phyloP scores from a whole-genome alignment of 495 filamentous ascomycete genomes.

The Tuber brumale region DNA sequence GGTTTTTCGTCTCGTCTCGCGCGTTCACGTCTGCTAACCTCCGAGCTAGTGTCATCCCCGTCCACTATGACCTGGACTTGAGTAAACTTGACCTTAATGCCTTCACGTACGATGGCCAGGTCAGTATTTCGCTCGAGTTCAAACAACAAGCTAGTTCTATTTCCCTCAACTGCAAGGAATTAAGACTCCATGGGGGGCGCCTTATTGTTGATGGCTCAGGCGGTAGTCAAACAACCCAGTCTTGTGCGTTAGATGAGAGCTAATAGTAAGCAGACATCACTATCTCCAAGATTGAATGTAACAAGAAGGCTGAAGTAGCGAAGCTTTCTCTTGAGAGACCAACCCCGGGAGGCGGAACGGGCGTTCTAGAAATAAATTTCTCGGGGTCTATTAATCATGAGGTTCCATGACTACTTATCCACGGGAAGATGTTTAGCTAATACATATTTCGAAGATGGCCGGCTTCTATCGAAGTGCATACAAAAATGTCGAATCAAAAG shows the following conservation, averaged over 20 bases:
- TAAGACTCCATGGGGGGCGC: conserved; percentile 26
- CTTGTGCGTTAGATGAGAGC: conserved; percentile 48
- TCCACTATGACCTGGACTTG: conserved; percentile 77
- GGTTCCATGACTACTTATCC: background rate
- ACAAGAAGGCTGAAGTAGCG: conserved; percentile 71
- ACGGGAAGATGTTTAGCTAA: background rate
- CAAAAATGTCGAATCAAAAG: conserved; percentile 63
- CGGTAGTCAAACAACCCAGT: conserved; percentile 11
- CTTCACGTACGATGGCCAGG: conserved; percentile 77
- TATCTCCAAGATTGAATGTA: conserved; percentile 63
- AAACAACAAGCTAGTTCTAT: conserved; percentile 25
- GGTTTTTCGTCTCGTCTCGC: conserved; percentile 26
- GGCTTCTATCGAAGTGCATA: conserved; percentile 96
- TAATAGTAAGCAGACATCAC: conserved; percentile 45
- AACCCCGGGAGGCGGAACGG: conserved; percentile 56
- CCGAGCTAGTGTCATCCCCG: conserved; percentile 63
- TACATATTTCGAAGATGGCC: conserved; percentile 54
- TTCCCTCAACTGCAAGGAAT: conserved; percentile 38
- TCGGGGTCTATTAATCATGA: conserved; percentile 82
- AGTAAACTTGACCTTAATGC: conserved; percentile 65
- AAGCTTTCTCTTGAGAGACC: conserved; percentile 65
- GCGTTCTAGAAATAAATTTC: conserved; percentile 66
- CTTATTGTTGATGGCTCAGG: conserved; percentile 23
- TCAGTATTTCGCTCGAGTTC: conserved; percentile 50
- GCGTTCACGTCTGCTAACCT: conserved; percentile 13